These are phyloP conservation scores for Pythium utonaiense DNA, from an alignment of 352 stramenopile species.

Conservation along the genomic window DNA sequence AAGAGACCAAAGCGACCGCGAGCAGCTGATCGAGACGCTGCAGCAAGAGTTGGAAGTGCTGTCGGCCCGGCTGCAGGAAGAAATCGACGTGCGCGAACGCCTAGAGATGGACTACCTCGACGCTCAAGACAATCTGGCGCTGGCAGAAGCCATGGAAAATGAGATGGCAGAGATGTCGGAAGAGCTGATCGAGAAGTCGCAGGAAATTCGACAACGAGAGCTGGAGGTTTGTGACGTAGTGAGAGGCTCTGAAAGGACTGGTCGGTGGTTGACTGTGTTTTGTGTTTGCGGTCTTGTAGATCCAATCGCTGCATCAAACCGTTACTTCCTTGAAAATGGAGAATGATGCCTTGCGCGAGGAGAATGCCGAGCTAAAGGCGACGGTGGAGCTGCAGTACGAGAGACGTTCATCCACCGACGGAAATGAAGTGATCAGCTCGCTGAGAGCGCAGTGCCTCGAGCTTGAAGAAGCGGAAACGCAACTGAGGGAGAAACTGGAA, in stretches of 20 bases:
- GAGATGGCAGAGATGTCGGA: conserved; percentile 79
- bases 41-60: conserved; percentile 65
- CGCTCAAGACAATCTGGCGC: conserved; percentile 51
- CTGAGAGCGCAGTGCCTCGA: conserved; percentile 51
- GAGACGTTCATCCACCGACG: conserved; percentile 2
- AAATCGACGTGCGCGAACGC: conserved; percentile 50
- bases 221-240: conserved; percentile 40
- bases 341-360: conserved; percentile 39
- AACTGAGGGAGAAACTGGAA: conserved; percentile 37
- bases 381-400: background rate
- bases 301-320: conserved; percentile 48
- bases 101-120: conserved; percentile 59
- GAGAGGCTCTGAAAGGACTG: background rate
- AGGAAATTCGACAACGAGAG: conserved; percentile 61
- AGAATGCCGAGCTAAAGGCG: conserved; percentile 38
- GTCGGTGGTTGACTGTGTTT: background rate
- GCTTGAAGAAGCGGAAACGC: conserved; percentile 46
- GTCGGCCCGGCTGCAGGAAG: conserved; percentile 53
- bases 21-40: conserved; percentile 67
- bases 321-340: conserved; percentile 44
- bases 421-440: conserved; percentile 37
- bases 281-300: conserved; percentile 20
- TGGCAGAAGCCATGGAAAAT: conserved; percentile 67
- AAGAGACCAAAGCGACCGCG: conserved; percentile 51
- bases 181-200: conserved; percentile 70